A percentile compares a stretch with the other conserved stretches of the same genome.
phyloP scores from a whole-genome alignment of 768 basidiomycete genomes.

The Hortiboletus campestris region DNA sequence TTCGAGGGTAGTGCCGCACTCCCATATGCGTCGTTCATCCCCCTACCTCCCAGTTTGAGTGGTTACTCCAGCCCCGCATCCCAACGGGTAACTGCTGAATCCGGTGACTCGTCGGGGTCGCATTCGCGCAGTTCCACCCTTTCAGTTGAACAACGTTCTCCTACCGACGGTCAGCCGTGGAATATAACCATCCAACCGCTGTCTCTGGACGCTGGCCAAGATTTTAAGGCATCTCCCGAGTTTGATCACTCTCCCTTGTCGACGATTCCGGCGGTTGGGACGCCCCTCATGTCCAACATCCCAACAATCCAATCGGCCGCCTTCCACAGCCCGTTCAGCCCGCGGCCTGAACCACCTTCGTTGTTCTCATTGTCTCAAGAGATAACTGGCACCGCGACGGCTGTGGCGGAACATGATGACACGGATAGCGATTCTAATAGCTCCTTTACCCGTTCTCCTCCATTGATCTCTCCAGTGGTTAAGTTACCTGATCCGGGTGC shows the following conservation, averaged over 20 bases:
- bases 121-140: constrained; percentile 33
- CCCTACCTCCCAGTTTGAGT: constrained; percentile 31
- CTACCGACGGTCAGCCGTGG: constrained; percentile 18
- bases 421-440: constrained; percentile 20
- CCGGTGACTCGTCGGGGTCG: constrained; percentile 12
- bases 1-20: constrained; percentile 17
- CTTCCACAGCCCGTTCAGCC: constrained; percentile 28
- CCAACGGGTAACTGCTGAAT: constrained; percentile 19
- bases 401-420: constrained; percentile 10
- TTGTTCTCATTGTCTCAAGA: constrained; percentile 22
- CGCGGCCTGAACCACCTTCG: constrained; percentile 23
- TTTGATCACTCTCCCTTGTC: constrained; percentile 33
- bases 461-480: constrained; percentile 28
- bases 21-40: constrained; percentile 29
- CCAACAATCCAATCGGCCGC: constrained; percentile 14
- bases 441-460: constrained; percentile 28
- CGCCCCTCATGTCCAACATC: constrained; percentile 21
- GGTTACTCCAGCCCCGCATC: constrained; percentile 32
- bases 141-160: constrained; percentile 28
- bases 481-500: constrained; percentile 26
- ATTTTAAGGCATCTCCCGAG: constrained; percentile 16
- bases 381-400: background rate
- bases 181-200: constrained; percentile 5
- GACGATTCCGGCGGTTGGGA: constrained; percentile 29
- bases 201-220: constrained; percentile 4